Conservation (phyloP, 1,139 yeast species). For the Yamadazyma oceani region DNA sequence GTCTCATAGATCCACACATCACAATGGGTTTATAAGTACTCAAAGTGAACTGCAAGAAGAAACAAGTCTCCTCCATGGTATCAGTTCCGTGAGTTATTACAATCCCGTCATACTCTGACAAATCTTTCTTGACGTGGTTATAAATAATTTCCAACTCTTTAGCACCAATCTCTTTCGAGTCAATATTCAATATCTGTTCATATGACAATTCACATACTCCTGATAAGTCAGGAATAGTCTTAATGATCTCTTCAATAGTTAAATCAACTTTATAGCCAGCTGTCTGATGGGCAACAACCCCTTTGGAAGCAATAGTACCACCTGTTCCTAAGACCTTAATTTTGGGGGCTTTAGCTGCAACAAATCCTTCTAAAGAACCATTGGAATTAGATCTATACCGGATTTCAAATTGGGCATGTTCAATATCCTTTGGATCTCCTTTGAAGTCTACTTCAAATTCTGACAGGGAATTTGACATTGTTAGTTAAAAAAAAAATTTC, state of each 20-base stretch:
- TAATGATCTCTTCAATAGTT: slow-evolving; percentile 60
- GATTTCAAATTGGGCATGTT: slow-evolving; percentile 17
- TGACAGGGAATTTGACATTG: slow-evolving; percentile 1
- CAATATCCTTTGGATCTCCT: slow-evolving; percentile 12
- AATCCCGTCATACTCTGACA: slow-evolving; percentile 50
- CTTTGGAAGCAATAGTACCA: slow-evolving; percentile 73
- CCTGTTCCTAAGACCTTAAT: slow-evolving; percentile 70
- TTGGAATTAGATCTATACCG: slow-evolving; percentile 18
- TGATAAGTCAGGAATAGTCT: slow-evolving; percentile 61
- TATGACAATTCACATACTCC: slow-evolving; percentile 57
- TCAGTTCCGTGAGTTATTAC: slow-evolving; percentile 77
- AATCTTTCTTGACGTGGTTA: slow-evolving; percentile 44
- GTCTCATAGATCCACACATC: slow-evolving; percentile 73
- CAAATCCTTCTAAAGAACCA: slow-evolving; percentile 10
- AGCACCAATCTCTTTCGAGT: slow-evolving; percentile 61
- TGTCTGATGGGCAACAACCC: slow-evolving; percentile 53
- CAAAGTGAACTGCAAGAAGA: slow-evolving; percentile 60
- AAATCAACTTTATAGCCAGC: slow-evolving; percentile 70
- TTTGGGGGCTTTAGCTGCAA: slow-evolving; percentile 28
- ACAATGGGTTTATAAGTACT: slow-evolving; percentile 61
- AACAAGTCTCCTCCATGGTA: slow-evolving; percentile 70
- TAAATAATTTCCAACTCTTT: slow-evolving; percentile 33
- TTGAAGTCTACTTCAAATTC: slow-evolving; percentile 11
- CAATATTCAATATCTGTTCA: slow-evolving; percentile 65
- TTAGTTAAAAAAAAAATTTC: too few species aligned